These are phyloP conservation scores for Pseudogymnoascus sp. DNA, from an alignment of 2,329 filamentous ascomycete genomes.

Conservation along the genomic window DNA sequence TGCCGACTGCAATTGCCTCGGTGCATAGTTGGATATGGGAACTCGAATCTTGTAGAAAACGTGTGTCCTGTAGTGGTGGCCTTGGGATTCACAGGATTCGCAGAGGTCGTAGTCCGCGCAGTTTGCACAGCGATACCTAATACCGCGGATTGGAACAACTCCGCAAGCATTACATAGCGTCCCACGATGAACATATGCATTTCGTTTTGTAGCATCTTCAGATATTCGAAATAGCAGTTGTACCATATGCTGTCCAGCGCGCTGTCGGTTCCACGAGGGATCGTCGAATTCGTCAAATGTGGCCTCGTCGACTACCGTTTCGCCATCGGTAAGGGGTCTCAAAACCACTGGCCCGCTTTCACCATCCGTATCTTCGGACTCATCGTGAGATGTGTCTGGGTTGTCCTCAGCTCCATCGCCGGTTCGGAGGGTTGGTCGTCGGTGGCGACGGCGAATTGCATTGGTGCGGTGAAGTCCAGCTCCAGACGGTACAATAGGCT, in stretches of 20 bases:
- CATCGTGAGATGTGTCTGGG: conserved; percentile 31
- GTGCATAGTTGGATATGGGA: conserved; percentile 75
- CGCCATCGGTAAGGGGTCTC: conserved; percentile 23
- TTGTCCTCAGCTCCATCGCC: conserved; percentile 31
- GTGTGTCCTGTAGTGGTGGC: conserved; percentile 74
- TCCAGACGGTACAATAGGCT: neutral
- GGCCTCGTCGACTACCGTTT: conserved; percentile 26
- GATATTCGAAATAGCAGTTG: conserved; percentile 85
- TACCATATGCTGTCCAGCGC: conserved; percentile 68
- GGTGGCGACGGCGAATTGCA: conserved; percentile 48
- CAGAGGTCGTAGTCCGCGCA: conserved; percentile 95
- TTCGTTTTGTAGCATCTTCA: conserved; percentile 80
- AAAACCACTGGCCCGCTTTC: conserved; percentile 21
- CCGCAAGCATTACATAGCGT: conserved; percentile 88
- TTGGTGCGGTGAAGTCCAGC: conserved; percentile 53
- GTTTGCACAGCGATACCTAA: conserved; percentile 90
- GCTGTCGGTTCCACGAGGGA: conserved; percentile 24
- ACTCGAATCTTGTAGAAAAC: conserved; percentile 94
- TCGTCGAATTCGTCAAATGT: conserved; percentile 19
- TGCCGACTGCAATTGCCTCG: conserved; percentile 69
- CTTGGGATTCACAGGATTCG: conserved; percentile 78
- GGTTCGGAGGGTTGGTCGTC: conserved; percentile 11
- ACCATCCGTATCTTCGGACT: conserved; percentile 25
- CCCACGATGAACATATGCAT: conserved; percentile 85
- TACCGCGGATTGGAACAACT: conserved; percentile 78